Conservation (phyloP, 2,329 filamentous ascomycete species). For the Leptoxyphium fumago region DNA sequence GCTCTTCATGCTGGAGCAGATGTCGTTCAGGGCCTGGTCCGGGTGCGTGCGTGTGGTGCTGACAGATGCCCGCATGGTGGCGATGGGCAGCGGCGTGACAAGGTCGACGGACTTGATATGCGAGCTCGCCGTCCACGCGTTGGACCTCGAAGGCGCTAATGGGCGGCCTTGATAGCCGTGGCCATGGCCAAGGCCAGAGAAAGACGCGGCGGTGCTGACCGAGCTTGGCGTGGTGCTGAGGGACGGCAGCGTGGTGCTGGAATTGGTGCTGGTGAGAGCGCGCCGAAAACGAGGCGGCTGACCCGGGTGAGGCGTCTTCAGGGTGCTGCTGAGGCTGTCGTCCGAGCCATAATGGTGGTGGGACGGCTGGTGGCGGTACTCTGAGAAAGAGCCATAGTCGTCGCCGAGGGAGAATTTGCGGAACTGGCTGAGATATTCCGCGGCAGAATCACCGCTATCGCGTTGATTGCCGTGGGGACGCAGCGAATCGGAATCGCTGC, state of each 20-base stretch:
- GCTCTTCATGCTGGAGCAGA: slow-evolving; percentile 18
- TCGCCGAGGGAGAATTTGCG: slow-evolving; percentile 16
- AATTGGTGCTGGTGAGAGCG: slow-evolving; percentile 5
- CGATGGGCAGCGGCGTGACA: slow-evolving; percentile 24
- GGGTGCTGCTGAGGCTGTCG: neutral
- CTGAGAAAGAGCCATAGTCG: slow-evolving; percentile 12
- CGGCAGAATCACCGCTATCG: slow-evolving; percentile 22
- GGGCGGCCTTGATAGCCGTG: slow-evolving; percentile 12
- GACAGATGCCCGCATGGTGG: slow-evolving; percentile 14
- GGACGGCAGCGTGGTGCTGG: slow-evolving; percentile 27
- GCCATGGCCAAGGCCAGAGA: slow-evolving; percentile 20
- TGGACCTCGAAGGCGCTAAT: slow-evolving; percentile 22
- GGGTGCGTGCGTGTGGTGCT: slow-evolving; percentile 5
- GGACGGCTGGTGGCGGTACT: slow-evolving; percentile 3
- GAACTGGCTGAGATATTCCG: slow-evolving; percentile 28
- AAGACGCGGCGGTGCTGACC: slow-evolving; percentile 25
- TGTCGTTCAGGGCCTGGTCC: slow-evolving; percentile 3
- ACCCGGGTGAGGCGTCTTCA: neutral
- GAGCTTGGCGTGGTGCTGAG: slow-evolving; percentile 33
- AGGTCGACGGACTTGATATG: slow-evolving; percentile 27
- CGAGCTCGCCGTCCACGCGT: slow-evolving; percentile 26
- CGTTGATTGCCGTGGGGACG: slow-evolving; percentile 6
- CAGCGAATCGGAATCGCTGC: slow-evolving; percentile 1
- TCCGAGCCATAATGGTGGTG: neutral
- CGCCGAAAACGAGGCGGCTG: slow-evolving; percentile 1